Evolutionary conservation across 108 stramenopile species (phyloP).

Genomic region (Parietichytrium sp.): DNA sequence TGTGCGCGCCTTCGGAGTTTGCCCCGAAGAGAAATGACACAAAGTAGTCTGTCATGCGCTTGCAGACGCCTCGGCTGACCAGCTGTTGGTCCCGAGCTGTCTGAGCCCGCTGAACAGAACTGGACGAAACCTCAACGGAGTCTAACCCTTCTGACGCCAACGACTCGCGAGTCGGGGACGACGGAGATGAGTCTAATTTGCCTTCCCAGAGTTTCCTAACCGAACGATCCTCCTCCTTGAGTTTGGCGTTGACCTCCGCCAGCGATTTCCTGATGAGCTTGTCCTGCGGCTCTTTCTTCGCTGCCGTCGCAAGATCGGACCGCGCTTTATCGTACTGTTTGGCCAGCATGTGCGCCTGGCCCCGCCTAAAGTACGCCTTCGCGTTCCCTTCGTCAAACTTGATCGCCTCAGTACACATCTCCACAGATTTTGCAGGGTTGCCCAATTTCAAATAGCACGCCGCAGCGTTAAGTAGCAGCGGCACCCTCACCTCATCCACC

Average conservation of each 20-base stretch:
- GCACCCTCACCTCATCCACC: not conserved
- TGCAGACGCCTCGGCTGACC: too few species aligned
- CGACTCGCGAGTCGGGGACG: too few species aligned
- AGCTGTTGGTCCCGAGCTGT: too few species aligned
- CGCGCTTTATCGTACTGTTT: not conserved
- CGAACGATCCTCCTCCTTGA: not conserved
- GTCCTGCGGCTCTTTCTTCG: not conserved
- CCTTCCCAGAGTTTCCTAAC: not conserved
- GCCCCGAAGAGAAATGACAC: too few species aligned
- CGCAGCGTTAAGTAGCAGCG: conserved; percentile 28
- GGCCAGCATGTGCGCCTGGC: not conserved
- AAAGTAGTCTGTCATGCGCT: too few species aligned
- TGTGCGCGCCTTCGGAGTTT: too few species aligned
- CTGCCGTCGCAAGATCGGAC: not conserved
- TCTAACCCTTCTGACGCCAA: too few species aligned
- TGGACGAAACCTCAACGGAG: too few species aligned
- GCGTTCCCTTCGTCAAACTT: not conserved
- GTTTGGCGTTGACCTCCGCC: not conserved
- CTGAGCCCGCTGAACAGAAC: too few species aligned
- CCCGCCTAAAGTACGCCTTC: conserved; percentile 25
- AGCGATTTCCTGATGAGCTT: not conserved
- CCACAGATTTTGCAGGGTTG: not conserved
- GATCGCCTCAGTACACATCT: not conserved
- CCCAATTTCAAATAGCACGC: not conserved
- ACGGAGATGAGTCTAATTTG: too few species aligned